A percentile compares a stretch with the other conserved stretches of the same genome.
Evolutionary conservation across 106 monocot genomes (phyloP).

Genomic region (Allium fistulosum): DNA sequence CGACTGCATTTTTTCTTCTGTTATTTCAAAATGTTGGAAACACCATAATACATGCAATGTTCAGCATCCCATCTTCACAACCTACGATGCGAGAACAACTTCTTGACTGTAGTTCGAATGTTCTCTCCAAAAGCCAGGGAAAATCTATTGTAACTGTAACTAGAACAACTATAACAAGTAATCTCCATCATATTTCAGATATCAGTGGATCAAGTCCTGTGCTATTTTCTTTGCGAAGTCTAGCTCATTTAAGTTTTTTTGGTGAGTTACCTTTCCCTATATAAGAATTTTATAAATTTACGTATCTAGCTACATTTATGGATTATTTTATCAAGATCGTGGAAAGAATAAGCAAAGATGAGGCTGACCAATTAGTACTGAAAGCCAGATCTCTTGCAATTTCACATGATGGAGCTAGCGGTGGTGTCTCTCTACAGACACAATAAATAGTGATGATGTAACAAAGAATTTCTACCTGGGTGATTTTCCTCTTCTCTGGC

Average conservation of each 20-base stretch:
- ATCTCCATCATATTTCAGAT: constrained; percentile 52
- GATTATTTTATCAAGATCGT: no score
- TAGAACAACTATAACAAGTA: constrained; percentile 34
- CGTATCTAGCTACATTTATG: no score
- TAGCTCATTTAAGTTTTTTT: constrained; percentile 84
- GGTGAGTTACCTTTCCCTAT: constrained; percentile 26
- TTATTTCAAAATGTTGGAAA: not conserved
- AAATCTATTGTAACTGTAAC: constrained; percentile 24
- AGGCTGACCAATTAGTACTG: no score
- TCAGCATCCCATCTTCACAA: constrained; percentile 85
- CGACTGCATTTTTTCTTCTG: constrained; percentile 1
- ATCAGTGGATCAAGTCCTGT: constrained; percentile 50
- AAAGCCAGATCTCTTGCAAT: no score
- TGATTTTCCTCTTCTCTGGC: no score
- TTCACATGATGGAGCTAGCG: no score
- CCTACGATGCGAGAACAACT: constrained; percentile 83
- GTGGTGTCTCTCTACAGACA: no score
- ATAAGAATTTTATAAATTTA: not conserved
- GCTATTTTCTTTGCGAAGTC: constrained; percentile 82
- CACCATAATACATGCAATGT: constrained; percentile 1
- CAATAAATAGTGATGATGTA: no score
- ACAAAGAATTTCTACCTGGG: no score
- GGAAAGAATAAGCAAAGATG: no score
- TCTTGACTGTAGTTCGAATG: constrained; percentile 71
- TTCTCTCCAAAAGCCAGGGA: constrained; percentile 55